These are phyloP conservation scores for Diaporthe sp. DNA, from an alignment of 2,329 filamentous ascomycete genomes.

Conservation along the genomic window DNA sequence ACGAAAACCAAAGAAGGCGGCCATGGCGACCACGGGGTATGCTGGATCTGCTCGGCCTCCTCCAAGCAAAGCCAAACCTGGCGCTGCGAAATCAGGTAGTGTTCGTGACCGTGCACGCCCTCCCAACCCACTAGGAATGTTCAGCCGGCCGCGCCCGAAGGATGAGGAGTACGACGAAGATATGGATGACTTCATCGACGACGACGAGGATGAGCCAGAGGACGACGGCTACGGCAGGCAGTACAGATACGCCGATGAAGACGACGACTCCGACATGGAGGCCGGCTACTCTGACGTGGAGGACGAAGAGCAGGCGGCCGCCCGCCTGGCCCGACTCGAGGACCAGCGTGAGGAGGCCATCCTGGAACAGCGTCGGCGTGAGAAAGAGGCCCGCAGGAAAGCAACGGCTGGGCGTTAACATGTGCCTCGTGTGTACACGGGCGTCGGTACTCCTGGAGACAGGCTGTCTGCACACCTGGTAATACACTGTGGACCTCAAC, in stretches of 20 bases:
- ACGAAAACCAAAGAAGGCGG: constrained; percentile 74
- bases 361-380: constrained; percentile 72
- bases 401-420: constrained; percentile 4
- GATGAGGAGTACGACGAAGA: constrained; percentile 75
- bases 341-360: constrained; percentile 75
- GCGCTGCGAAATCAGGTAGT: constrained; percentile 49
- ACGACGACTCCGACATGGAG: constrained; percentile 83
- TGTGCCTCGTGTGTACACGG: constrained; percentile 24
- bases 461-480: not conserved
- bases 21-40: constrained; percentile 74
- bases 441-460: not conserved
- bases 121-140: constrained; percentile 52
- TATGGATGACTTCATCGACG: constrained; percentile 73
- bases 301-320: constrained; percentile 76
- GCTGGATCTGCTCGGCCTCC: constrained; percentile 75
- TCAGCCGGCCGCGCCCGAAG: constrained; percentile 47
- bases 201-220: constrained; percentile 66
- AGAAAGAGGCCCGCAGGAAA: constrained; percentile 71
- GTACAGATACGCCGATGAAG: constrained; percentile 69
- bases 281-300: constrained; percentile 82
- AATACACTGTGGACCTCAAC: not conserved
- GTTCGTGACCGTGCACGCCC: constrained; percentile 43
- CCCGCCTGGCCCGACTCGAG: constrained; percentile 74
- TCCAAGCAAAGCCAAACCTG: constrained; percentile 51
- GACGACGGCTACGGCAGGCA: constrained; percentile 55